phyloP scores from a whole-genome alignment of 257 asterid genomes.

The Plantago elongata region DNA sequence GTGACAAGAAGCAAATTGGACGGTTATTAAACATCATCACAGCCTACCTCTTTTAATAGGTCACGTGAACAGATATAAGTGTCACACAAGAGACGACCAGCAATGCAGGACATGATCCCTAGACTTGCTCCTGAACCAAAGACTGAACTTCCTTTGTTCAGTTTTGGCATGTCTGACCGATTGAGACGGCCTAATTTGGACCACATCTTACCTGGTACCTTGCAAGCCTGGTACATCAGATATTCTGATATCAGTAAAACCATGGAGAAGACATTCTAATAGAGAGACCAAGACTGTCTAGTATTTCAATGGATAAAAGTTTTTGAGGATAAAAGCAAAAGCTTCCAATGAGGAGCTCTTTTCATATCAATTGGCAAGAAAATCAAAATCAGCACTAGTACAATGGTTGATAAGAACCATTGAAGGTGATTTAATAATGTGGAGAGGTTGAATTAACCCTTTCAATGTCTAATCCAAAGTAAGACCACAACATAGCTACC shows the following conservation, averaged over 20 bases:
- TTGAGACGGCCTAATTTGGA: slow-evolving; percentile 94
- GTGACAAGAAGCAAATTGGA: slow-evolving; percentile 20
- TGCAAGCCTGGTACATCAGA: slow-evolving; percentile 50
- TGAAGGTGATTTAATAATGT: slow-evolving; percentile 17
- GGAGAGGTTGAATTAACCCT: slow-evolving; percentile 10
- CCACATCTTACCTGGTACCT: slow-evolving; percentile 76
- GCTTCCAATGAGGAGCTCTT: too few species aligned
- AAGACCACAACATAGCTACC: slow-evolving; percentile 41
- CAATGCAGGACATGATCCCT: slow-evolving; percentile 85
- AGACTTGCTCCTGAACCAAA: slow-evolving; percentile 93
- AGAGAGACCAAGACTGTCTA: not conserved
- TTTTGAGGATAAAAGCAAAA: too few species aligned
- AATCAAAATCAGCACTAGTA: slow-evolving; percentile 3
- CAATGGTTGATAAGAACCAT: slow-evolving; percentile 7
- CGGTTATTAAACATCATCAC: slow-evolving; percentile 11
- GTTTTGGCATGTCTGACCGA: slow-evolving; percentile 89
- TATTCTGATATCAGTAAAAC: too few species aligned
- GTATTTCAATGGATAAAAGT: too few species aligned
- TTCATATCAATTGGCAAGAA: slow-evolving; percentile 7
- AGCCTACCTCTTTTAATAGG: slow-evolving; percentile 78
- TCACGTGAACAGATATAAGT: slow-evolving; percentile 84
- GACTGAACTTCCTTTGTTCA: slow-evolving; percentile 63
- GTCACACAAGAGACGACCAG: slow-evolving; percentile 97
- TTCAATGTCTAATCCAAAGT: slow-evolving; percentile 15
- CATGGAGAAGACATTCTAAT: not conserved